phyloP scores from a whole-genome alignment of 2,329 filamentous ascomycete genomes.

The Talaromyces verruculosus region DNA sequence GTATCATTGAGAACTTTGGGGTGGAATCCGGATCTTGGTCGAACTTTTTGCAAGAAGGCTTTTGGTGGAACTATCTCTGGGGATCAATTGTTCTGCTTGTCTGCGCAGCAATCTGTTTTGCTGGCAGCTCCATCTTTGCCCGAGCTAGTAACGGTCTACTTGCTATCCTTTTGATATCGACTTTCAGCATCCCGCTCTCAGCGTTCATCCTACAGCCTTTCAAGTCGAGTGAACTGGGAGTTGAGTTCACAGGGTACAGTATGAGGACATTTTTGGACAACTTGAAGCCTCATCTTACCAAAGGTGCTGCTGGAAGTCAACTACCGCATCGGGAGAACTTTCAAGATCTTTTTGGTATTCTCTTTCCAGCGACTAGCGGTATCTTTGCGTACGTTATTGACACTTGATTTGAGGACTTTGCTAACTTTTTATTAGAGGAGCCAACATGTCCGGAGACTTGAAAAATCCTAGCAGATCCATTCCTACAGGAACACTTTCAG shows the following conservation, averaged over 20 bases:
- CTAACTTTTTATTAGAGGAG: slow-evolving; percentile 57
- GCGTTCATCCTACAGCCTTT: slow-evolving; percentile 69
- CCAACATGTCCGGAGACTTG: slow-evolving; percentile 86
- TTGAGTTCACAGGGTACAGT: slow-evolving; percentile 77
- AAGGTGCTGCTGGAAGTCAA: slow-evolving; percentile 61
- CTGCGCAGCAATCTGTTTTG: slow-evolving; percentile 73
- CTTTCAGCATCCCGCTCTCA: slow-evolving; percentile 81
- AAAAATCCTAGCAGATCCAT: slow-evolving; percentile 81
- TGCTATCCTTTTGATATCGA: slow-evolving; percentile 68
- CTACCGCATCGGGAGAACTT: slow-evolving; percentile 67
- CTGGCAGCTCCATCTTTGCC: slow-evolving; percentile 77
- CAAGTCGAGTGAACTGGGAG: slow-evolving; percentile 57
- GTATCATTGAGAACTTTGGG: slow-evolving; percentile 73
- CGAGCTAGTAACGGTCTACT: slow-evolving; percentile 76
- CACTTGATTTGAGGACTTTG: slow-evolving; percentile 38
- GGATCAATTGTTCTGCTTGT: slow-evolving; percentile 68
- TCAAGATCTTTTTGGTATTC: slow-evolving; percentile 78
- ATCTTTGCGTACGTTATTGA: slow-evolving; percentile 53
- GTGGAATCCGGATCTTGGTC: slow-evolving; percentile 55
- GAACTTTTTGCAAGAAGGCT: slow-evolving; percentile 65
- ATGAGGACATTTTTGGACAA: slow-evolving; percentile 70
- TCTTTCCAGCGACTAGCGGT: slow-evolving; percentile 70
- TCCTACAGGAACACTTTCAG: slow-evolving; percentile 77
- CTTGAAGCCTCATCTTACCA: slow-evolving; percentile 65
- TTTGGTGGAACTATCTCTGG: slow-evolving; percentile 76